Evolutionary conservation across 495 filamentous ascomycete species (phyloP).

Genomic region (Lasiosphaeria ovina): DNA sequence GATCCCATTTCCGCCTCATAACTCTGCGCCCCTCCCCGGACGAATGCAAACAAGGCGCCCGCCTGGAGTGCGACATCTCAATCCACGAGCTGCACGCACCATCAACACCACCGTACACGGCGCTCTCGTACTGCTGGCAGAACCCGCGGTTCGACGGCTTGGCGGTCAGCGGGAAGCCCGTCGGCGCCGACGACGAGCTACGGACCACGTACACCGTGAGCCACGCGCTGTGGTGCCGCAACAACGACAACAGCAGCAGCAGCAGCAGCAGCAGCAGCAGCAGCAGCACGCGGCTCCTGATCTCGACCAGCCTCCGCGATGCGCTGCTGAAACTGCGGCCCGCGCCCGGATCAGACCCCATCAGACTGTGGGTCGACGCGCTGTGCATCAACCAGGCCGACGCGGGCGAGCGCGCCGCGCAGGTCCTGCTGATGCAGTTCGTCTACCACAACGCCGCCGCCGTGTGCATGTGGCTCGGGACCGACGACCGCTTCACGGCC

Average conservation of each 20-base stretch:
- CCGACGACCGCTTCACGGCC: background rate
- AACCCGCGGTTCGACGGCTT: background rate
- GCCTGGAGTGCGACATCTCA: background rate
- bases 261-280: too few species aligned
- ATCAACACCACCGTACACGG: background rate
- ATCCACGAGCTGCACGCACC: background rate
- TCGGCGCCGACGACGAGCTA: background rate
- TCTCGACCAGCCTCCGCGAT: background rate
- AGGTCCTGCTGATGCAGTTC: background rate
- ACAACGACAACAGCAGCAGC: too few species aligned
- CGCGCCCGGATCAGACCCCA: background rate
- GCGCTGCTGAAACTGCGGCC: background rate
- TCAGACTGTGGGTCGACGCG: background rate
- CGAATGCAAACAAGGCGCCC: background rate
- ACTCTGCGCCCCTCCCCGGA: background rate
- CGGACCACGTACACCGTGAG: background rate
- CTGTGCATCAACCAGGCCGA: conserved; percentile 2
- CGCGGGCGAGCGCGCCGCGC: background rate
- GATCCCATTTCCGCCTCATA: background rate
- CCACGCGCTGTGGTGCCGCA: background rate
- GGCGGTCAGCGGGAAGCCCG: background rate
- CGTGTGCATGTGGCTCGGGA: background rate
- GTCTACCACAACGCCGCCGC: conserved; percentile 1
- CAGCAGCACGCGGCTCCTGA: background rate
- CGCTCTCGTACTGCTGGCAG: background rate